A percentile compares a stretch with the other conserved stretches of the same genome.
These are phyloP conservation scores for Auricularia sp. DNA, from an alignment of 768 basidiomycete species.

Conservation along the genomic window DNA sequence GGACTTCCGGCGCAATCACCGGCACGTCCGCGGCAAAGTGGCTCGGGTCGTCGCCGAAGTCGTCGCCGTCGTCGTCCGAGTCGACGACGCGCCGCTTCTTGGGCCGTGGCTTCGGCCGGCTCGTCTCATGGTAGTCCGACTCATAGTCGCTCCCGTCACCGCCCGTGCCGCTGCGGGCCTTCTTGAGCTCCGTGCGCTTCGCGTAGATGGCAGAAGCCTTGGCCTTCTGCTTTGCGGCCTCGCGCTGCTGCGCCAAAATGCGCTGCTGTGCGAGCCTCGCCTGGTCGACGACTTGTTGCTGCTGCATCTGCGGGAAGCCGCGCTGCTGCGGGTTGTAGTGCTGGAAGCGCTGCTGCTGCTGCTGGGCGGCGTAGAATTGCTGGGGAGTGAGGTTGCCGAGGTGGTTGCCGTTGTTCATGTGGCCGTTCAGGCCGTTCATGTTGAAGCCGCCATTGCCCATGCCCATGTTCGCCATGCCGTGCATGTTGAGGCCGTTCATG, in stretches of 20 bases:
- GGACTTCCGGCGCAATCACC: slow-evolving; percentile 16
- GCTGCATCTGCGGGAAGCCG: neutral
- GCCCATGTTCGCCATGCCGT: neutral
- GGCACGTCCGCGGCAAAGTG: slow-evolving; percentile 9
- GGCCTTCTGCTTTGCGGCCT: neutral
- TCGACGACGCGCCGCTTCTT: slow-evolving; percentile 8
- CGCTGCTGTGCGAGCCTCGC: neutral
- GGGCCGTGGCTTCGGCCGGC: neutral
- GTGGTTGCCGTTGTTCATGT: neutral
- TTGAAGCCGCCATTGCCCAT: neutral
- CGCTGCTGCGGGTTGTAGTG: neutral
- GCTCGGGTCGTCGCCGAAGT: slow-evolving; percentile 10
- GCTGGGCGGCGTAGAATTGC: neutral
- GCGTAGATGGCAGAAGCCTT: neutral
- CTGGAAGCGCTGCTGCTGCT: neutral
- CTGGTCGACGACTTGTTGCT: neutral
- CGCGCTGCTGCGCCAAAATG: neutral
- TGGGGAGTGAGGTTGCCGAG: neutral
- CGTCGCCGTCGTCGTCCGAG: slow-evolving; percentile 17
- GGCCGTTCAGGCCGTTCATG: neutral
- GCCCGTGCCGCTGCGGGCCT: neutral
- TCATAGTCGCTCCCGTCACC: neutral
- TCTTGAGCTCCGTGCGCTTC: neutral
- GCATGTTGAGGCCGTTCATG: neutral
- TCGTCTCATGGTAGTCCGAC: neutral